Evolutionary conservation across 116 monocot genomes (phyloP).

Genomic region (Papilionanthe hybrid): DNA sequence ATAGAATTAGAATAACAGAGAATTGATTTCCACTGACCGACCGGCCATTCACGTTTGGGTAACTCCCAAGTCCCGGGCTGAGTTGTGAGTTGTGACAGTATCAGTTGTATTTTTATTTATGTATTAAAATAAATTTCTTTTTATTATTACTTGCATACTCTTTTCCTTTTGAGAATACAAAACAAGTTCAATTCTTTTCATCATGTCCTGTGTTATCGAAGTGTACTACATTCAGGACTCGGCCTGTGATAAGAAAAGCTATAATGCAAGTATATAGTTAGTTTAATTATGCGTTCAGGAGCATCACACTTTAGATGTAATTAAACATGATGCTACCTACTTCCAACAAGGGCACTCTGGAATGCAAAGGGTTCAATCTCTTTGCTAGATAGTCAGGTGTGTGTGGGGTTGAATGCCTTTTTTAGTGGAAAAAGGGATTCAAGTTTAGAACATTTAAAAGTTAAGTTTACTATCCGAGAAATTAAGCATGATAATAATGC

Average conservation of each 20-base stretch:
- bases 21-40: no score
- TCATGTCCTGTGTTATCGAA: no score
- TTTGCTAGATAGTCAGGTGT: neutral
- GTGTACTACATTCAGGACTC: no score
- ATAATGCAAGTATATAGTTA: neutral
- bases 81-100: no score
- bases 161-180: no score
- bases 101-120: no score
- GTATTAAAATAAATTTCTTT: no score
- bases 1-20: no score
- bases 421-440: neutral
- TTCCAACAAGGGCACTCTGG: neutral
- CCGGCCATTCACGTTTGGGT: no score
- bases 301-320: neutral
- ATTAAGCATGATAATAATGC: neutral
- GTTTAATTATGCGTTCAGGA: neutral
- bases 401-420: neutral
- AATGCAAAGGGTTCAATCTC: neutral
- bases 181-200: no score
- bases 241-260: no score
- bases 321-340: neutral
- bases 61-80: fast-evolving
- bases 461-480: neutral
- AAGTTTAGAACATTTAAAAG: neutral
- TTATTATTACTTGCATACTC: no score